Base-by-base conservation (phyloP, 441 rosid species). In the Erodium texanum region DNA sequence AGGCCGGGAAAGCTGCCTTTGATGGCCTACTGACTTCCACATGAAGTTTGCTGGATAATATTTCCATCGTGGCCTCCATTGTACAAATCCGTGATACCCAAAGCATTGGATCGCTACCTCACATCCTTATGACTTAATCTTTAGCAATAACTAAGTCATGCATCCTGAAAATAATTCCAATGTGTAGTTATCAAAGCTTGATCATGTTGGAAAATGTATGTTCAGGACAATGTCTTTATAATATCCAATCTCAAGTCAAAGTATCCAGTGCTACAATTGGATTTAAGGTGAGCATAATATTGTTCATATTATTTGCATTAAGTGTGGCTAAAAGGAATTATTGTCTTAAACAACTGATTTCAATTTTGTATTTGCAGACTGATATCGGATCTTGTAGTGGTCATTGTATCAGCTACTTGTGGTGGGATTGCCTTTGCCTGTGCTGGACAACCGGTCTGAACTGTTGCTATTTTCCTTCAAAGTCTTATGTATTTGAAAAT, bases 371-470 rank as follows among this genome's bases (percentile, higher is more conserved):
- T 59, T 59, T 58, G 59, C 68, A 74, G 77, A 66, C 70, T 74
- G 54, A 75, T 75, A 75, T 75, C 78, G 0, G 78, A 75, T 66
- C 68, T 75, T 62, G 78, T 75, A 22, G 69, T 75, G 32, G 78
- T 75, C 68, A 70, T 75, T 70, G 97, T 90, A 65, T 93, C 97
- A 71, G 99, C 97, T 67, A 87, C 97, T 77, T 93, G 96, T 82
- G 99, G 99, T 75, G 98, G 99, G 67, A 90, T 93, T 68, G 97
- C 99, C 71, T 93, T 93, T 81, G 98, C 98, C 68, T 93, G 95
- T 82, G 96, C 92, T 81, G 97, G 98, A 74, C 98, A 93, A 73
- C 98, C 97, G 87, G 98, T 93, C 58, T 76, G 90, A 12, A 59
- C 68, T 69, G 45, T 43, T 32, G 38, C 48, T 74, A 65, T 18